Percentiles rank a stretch among this genome's conserved stretches.
These are phyloP conservation scores for Plasmodium malariae DNA, from an alignment of 169 alveolate species.

Conservation along the genomic window DNA sequence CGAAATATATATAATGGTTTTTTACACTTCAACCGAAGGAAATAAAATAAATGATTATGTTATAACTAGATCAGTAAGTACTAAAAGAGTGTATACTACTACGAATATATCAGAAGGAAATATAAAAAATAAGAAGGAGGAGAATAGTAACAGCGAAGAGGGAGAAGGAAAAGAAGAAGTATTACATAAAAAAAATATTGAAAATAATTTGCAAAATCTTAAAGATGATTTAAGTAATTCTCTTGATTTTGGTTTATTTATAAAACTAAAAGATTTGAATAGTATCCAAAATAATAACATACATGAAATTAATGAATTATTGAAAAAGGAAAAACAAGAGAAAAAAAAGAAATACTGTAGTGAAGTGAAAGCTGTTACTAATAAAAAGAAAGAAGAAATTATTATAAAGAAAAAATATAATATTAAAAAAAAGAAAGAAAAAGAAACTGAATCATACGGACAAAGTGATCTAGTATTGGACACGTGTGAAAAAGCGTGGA, in stretches of 20 bases:
- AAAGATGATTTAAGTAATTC: constrained; percentile 23
- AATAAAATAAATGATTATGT: constrained; percentile 28
- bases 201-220: neutral
- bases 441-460: no score
- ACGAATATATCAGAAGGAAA: neutral
- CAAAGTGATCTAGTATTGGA: no score
- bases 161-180: neutral
- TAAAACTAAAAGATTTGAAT: constrained; percentile 32
- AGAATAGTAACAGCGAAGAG: neutral
- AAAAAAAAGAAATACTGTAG: neutral
- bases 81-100: constrained; percentile 21
- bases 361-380: no score
- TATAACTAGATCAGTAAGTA: constrained; percentile 46
- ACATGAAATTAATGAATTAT: constrained; percentile 17
- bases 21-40: constrained; percentile 4
- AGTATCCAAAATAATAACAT: constrained; percentile 9
- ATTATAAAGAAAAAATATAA: neutral
- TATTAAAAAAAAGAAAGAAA: no score
- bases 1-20: constrained; percentile 33
- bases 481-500: no score
- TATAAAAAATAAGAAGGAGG: neutral
- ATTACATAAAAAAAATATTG: neutral
- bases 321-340: constrained; percentile 30
- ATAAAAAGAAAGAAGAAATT: neutral
- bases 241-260: constrained; percentile 18